phyloP scores from a whole-genome alignment of 495 filamentous ascomycete genomes.

The Hypoxylon intermedium region DNA sequence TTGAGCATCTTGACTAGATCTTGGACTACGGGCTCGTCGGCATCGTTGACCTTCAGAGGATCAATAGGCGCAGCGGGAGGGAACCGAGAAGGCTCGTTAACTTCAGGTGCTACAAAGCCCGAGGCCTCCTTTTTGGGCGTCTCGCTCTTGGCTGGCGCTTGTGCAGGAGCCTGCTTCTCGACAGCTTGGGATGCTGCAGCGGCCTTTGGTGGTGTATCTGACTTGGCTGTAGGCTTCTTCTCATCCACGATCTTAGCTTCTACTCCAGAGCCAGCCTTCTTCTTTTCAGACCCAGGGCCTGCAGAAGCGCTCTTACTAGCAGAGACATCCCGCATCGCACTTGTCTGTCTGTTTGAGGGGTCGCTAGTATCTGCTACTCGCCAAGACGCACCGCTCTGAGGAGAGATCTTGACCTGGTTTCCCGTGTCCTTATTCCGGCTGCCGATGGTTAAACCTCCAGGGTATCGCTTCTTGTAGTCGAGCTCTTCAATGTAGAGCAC shows the following conservation, averaged over 20 bases:
- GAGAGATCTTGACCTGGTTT: conserved; percentile 80
- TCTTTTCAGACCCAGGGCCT: conserved; percentile 32
- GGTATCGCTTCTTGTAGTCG: conserved; percentile 91
- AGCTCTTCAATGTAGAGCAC: conserved; percentile 98
- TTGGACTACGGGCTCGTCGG: conserved; percentile 85
- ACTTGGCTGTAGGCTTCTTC: conserved; percentile 24
- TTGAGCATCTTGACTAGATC: conserved; percentile 95
- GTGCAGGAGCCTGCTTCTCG: conserved; percentile 14
- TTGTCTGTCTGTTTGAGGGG: conserved; percentile 50
- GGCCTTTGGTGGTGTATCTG: conserved; percentile 34
- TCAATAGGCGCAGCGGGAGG: conserved; percentile 73
- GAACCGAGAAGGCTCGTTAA: conserved; percentile 65
- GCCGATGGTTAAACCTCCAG: conserved; percentile 65
- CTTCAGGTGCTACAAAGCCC: conserved; percentile 59
- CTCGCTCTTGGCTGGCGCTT: conserved; percentile 12
- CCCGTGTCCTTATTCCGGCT: conserved; percentile 63
- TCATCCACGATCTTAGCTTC: too few relatives aligned
- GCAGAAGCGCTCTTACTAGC: conserved; percentile 49
- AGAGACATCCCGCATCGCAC: conserved; percentile 44
- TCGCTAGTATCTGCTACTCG: conserved; percentile 66
- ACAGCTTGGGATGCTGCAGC: conserved; percentile 20
- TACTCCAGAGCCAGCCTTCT: conserved; percentile 48
- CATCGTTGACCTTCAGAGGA: conserved; percentile 71
- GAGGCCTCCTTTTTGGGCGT: conserved; percentile 16
- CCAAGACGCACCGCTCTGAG: conserved; percentile 85